Evolutionary conservation across 179 eudicot species (phyloP), one percentile per base, ranked within the genome.

Genomic region (Dionaea muscipula): DNA sequence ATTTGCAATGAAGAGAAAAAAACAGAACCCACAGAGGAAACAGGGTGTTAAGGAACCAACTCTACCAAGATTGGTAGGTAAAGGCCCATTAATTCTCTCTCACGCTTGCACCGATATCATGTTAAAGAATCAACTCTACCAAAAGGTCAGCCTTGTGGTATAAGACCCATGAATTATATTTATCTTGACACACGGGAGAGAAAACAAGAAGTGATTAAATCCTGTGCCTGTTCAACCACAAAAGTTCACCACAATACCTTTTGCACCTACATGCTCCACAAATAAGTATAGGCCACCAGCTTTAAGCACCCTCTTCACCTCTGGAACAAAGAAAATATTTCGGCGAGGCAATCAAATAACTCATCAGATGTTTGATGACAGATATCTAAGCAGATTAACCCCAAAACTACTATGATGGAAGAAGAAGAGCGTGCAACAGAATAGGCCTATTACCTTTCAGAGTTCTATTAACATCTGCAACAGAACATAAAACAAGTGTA

Each of bases 191-290:
- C n/a, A 20, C 18, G 11, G 14, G 13, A 8, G 13, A 20, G 26
- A 24, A 44, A 43, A 2, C 22, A 19, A 46, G 39, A 54, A 38
- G 38, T 14, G 35, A 15, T 38, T 54, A 41, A 3, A 59, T 43
- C 18, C 19, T 43, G 48, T 33, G 13, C 26, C 7, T 36, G n/a
- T 25, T n/a, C 20, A 17, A 26, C 5, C 12, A 22, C 21, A 55
- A 27, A 24, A 44, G 41, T 31, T 55, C 1, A 26, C 51, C 33
- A 25, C 17, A 45, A 10, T 74, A 87, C 98, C 88, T 64, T 86
- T 52, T 67, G 86, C 95, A 53, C 78, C 95, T n/a, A 91, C 95
- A 66, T 91, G 98, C 71, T 91, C 98, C 52, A 91, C 72, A 71
- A 87, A 91, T 60, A 91, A 22, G 83, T 80, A 91, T 15, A 69